A percentile compares a stretch with the other conserved stretches of the same genome.
Evolutionary conservation across 768 basidiomycete species (phyloP).

Genomic region (Suillus sp.): DNA sequence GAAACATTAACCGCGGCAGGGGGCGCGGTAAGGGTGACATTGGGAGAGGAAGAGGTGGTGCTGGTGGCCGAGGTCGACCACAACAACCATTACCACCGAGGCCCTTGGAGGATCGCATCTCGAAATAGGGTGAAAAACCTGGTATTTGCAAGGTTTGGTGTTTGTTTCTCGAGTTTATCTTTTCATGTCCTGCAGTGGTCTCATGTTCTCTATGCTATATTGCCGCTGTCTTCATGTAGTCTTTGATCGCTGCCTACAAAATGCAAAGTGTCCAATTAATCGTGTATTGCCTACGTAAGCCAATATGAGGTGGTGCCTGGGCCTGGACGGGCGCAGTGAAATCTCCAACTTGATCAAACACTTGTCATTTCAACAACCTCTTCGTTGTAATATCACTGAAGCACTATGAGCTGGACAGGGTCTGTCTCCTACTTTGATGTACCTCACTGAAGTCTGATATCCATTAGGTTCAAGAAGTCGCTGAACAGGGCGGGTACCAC

Average conservation of each 20-base stretch:
- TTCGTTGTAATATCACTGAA: neutral
- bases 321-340: neutral
- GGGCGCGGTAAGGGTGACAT: slow-evolving; percentile 24
- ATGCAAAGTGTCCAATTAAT: neutral
- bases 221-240: neutral
- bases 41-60: slow-evolving; percentile 21
- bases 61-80: slow-evolving; percentile 19
- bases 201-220: neutral
- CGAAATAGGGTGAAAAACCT: slow-evolving; percentile 15
- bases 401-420: slow-evolving; percentile 59
- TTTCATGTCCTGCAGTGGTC: neutral
- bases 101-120: slow-evolving; percentile 24
- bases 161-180: neutral
- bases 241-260: neutral
- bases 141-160: neutral
- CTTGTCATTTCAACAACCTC: neutral
- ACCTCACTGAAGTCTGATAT: slow-evolving; percentile 8
- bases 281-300: slow-evolving; percentile 1
- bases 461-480: slow-evolving; percentile 85
- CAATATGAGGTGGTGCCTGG: neutral
- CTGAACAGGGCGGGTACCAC: slow-evolving; percentile 91
- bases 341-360: neutral
- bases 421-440: slow-evolving; percentile 25
- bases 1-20: slow-evolving; percentile 7
- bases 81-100: slow-evolving; percentile 22